Percentiles rank a stretch among this genome's conserved stretches.
phyloP scores from a whole-genome alignment of 2,329 filamentous ascomycete genomes.

The Arthrobotrys iridis region DNA sequence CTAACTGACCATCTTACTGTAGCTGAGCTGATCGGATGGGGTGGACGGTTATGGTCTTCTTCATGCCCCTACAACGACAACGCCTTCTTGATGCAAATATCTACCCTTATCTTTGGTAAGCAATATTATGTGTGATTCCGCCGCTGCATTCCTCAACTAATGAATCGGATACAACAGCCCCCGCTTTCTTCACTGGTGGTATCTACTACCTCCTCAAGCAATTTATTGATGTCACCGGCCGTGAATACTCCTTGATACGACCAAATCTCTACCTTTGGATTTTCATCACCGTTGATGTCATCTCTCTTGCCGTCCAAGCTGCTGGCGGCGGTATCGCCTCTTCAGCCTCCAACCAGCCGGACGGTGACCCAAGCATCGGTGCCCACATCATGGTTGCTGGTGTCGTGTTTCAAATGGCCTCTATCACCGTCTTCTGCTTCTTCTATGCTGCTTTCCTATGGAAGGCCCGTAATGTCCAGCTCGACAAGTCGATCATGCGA shows the following conservation, averaged over 20 bases:
- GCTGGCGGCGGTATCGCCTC: slow-evolving; percentile 68
- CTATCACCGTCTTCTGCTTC: slow-evolving; percentile 67
- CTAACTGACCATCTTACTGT: background rate
- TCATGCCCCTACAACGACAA: slow-evolving; percentile 65
- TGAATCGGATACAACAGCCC: slow-evolving; percentile 55
- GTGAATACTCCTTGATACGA: slow-evolving; percentile 63
- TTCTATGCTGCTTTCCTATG: slow-evolving; percentile 66
- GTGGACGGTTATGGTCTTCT: slow-evolving; percentile 65
- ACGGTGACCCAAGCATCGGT: slow-evolving; percentile 65
- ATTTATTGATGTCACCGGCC: slow-evolving; percentile 64
- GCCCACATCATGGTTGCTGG: slow-evolving; percentile 67
- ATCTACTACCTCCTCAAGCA: slow-evolving; percentile 66
- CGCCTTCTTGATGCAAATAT: slow-evolving; percentile 67
- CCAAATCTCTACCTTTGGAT: slow-evolving; percentile 65
- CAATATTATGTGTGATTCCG: background rate
- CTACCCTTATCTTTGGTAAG: slow-evolving; percentile 62
- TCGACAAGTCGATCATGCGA: slow-evolving; percentile 48
- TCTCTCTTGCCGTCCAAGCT: slow-evolving; percentile 69
- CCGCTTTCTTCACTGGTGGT: slow-evolving; percentile 67
- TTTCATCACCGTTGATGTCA: slow-evolving; percentile 67
- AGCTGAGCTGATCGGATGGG: slow-evolving; percentile 66
- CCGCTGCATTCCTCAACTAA: slow-evolving; percentile 12
- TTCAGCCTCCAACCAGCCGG: slow-evolving; percentile 62
- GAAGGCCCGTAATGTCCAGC: slow-evolving; percentile 57
- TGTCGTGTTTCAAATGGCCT: slow-evolving; percentile 69